Evolutionary conservation across 805 yeast species (phyloP).

Genomic region (Zygosaccharomyces rouxii): DNA sequence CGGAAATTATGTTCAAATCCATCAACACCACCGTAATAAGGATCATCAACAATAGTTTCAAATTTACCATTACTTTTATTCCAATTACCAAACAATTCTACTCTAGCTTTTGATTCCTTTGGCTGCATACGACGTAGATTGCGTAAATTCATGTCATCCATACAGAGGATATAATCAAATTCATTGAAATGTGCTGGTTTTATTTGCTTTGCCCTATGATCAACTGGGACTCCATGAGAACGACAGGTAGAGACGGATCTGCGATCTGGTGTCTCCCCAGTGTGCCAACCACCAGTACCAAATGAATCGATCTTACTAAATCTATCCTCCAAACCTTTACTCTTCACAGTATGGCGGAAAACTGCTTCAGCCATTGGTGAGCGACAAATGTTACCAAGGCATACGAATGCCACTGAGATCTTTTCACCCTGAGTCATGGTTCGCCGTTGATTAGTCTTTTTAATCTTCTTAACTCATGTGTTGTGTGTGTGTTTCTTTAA

Average conservation of each 20-base stretch:
- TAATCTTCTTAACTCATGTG: not conserved
- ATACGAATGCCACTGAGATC: slow-evolving; percentile 78
- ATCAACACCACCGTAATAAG: slow-evolving; percentile 82
- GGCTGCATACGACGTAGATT: slow-evolving; percentile 54
- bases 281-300: slow-evolving; percentile 83
- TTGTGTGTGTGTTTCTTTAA: no score
- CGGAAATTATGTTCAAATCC: slow-evolving; percentile 79
- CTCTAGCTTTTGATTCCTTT: slow-evolving; percentile 41
- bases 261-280: slow-evolving; percentile 77
- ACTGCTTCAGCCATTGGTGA: slow-evolving; percentile 99
- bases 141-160: slow-evolving; percentile 59
- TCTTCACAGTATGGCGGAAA: slow-evolving; percentile 58
- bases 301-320: slow-evolving; percentile 71
- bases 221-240: slow-evolving; percentile 66
- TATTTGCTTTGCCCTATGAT: slow-evolving; percentile 73
- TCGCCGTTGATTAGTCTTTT: not conserved
- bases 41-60: slow-evolving; percentile 70
- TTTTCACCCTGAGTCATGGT: slow-evolving; percentile 7
- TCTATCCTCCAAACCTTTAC: slow-evolving; percentile 38
- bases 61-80: slow-evolving; percentile 44
- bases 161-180: slow-evolving; percentile 66
- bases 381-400: slow-evolving; percentile 89
- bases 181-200: slow-evolving; percentile 44
- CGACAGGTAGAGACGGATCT: slow-evolving; percentile 67
- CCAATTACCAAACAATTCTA: slow-evolving; percentile 80